Conservation (phyloP, 352 stramenopile species). For the Pythium folliculosum region DNA sequence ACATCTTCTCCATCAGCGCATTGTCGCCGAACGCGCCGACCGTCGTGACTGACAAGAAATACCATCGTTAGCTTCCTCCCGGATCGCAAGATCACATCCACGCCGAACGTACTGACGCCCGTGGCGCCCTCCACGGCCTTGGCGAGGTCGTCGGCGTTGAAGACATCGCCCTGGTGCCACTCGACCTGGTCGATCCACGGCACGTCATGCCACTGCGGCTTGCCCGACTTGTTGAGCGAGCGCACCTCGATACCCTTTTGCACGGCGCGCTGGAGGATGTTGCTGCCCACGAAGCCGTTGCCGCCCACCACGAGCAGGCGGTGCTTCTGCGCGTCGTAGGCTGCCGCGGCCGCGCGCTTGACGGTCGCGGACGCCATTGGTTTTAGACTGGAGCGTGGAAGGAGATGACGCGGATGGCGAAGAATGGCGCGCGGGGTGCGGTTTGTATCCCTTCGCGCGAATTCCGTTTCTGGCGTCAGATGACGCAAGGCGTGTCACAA, state of each 20-base stretch:
- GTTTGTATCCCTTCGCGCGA: constrained; percentile 15
- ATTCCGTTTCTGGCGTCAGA: constrained; percentile 22
- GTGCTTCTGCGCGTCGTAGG: constrained; percentile 62
- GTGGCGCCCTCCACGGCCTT: constrained; percentile 75
- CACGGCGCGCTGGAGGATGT: constrained; percentile 86
- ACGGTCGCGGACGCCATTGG: constrained; percentile 3
- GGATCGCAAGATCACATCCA: constrained; percentile 6
- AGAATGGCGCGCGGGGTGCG: neutral
- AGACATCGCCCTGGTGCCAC: constrained; percentile 85
- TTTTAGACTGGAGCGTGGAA: neutral
- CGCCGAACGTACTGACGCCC: constrained; percentile 62
- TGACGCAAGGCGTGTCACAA: constrained; percentile 22
- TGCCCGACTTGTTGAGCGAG: constrained; percentile 83
- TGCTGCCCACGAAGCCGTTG: constrained; percentile 90
- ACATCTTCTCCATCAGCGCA: constrained; percentile 89
- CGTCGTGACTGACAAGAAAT: constrained; percentile 65
- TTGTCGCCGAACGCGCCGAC: constrained; percentile 88
- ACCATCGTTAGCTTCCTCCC: neutral
- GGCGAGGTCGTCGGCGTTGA: constrained; percentile 63
- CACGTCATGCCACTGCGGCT: constrained; percentile 77
- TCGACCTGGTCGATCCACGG: constrained; percentile 87
- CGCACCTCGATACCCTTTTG: constrained; percentile 87
- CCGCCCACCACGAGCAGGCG: constrained; percentile 84
- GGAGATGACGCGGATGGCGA: neutral
- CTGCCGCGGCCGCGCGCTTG: constrained; percentile 36